Evolutionary conservation across 495 filamentous ascomycete genomes (phyloP).

Genomic region (Aspergillus sparsus): DNA sequence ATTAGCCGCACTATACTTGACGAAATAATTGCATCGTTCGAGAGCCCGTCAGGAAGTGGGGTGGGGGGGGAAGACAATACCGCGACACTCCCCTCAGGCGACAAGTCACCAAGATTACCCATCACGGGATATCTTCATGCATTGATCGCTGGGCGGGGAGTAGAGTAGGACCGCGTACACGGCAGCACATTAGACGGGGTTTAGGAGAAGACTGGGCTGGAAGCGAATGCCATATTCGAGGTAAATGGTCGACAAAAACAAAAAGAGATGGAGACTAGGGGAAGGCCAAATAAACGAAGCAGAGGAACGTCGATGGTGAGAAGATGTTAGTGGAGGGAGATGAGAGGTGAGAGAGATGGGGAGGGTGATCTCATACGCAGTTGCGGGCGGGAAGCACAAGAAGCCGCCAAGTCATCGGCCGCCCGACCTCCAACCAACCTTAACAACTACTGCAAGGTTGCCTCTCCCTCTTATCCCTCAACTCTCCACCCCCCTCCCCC

Average conservation of each 20-base stretch:
- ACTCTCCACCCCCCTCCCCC: conserved; percentile 1
- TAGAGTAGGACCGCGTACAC: conserved; percentile 12
- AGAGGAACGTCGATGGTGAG: conserved; percentile 16
- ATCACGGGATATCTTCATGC: conserved; percentile 48
- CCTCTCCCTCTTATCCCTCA: conserved; percentile 11
- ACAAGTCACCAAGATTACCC: conserved; percentile 79
- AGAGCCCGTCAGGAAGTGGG: background rate
- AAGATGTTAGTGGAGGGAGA: too few species aligned
- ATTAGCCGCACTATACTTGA: conserved; percentile 15
- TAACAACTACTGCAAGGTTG: conserved; percentile 18
- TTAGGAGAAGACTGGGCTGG: conserved; percentile 14
- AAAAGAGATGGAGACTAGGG: background rate
- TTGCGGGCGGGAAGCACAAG: conserved; percentile 26
- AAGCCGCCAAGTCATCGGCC: conserved; percentile 28
- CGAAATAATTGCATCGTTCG: background rate
- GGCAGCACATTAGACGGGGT: conserved; percentile 27
- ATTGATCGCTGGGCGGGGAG: conserved; percentile 31
- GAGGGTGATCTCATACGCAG: conserved; percentile 23
- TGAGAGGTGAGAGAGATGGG: conserved; percentile 14
- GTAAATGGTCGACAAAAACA: conserved; percentile 1
- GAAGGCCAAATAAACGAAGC: background rate
- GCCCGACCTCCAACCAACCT: conserved; percentile 20
- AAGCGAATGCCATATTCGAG: conserved; percentile 16
- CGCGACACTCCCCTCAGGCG: conserved; percentile 82
- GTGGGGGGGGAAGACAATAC: conserved; percentile 50